Evolutionary conservation across 2,329 filamentous ascomycete species (phyloP), one percentile per base, ranked within the genome.

Genomic region (Aspergillus tubingensis): DNA sequence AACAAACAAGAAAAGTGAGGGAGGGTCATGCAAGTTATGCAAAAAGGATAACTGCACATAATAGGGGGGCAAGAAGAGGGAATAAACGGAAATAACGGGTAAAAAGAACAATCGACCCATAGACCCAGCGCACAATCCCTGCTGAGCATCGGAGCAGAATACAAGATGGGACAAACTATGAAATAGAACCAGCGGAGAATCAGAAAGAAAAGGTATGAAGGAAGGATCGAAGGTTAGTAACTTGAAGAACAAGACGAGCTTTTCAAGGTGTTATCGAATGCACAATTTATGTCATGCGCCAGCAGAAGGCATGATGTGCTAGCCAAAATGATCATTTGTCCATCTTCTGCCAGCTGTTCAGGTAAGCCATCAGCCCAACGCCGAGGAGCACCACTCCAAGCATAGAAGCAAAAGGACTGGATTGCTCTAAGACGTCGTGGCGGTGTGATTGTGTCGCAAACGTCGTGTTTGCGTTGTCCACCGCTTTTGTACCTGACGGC

Each of bases 351-450:
- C 90, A 94, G 54, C 89, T 89, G 71, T 95, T 95, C 67, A 95
- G 83, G 76, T 92, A 93, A 44, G 90, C 90, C 91, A 95, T 95
- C 65, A 95, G 75, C 13, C 91, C 90, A 79, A 95, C 89, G 32
- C 91, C 91, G 62, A 95, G 80, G 58, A 95, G 76, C 25, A 95
- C 91, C 32, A 95, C 91, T 10, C 91, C 89, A 49, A 95, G 77
- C 85, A 94, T 92, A 2, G 90, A 92, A 43, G 89, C 88, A 71
- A 93, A 94, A 15, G 91, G 91, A 60, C 91, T 81, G 58, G 85
- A 83, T 49, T 88, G 82, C 62, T 81, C 75, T 51, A 85, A 72
- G 25, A 77, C 68, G 54, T 76, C 72, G 43, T 70, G 68, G 58
- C 69, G 70, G 59, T 70, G 70, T 54, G 67, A 65, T 60, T 74